Evolutionary conservation across 768 basidiomycete genomes (phyloP).

Genomic region (Suillus spraguei): DNA sequence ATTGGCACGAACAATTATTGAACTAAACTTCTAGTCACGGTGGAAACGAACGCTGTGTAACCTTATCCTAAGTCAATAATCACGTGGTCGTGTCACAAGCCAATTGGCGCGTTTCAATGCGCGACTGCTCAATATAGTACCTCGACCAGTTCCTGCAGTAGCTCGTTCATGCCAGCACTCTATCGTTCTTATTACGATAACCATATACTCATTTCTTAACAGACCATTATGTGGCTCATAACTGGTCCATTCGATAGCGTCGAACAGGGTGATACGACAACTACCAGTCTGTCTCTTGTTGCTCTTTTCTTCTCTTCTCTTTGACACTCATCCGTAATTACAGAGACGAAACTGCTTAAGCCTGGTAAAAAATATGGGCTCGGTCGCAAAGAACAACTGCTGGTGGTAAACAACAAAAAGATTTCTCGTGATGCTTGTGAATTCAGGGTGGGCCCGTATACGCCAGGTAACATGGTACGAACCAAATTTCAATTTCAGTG

Average conservation of each 20-base stretch:
- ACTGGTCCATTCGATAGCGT: conserved; percentile 57
- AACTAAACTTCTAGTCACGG: not conserved
- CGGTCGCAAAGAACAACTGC: conserved; percentile 56
- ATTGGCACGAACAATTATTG: not conserved
- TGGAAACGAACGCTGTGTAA: not conserved
- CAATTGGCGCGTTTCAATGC: not conserved
- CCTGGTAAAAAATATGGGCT: conserved; percentile 54
- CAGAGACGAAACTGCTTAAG: conserved; percentile 61
- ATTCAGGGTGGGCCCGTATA: conserved; percentile 56
- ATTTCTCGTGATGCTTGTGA: conserved; percentile 64
- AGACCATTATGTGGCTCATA: conserved; percentile 51
- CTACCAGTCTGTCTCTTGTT: conserved; percentile 40
- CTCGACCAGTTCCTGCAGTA: not conserved
- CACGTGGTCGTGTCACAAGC: conserved; percentile 4
- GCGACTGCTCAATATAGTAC: conserved; percentile 1
- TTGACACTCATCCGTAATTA: conserved; percentile 1
- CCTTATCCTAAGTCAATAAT: not conserved
- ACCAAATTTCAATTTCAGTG: conserved; percentile 27
- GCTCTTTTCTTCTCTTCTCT: not conserved
- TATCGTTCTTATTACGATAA: not conserved
- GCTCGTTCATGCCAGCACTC: not conserved
- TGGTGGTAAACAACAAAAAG: conserved; percentile 61
- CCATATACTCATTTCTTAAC: not conserved
- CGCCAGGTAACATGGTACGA: conserved; percentile 54
- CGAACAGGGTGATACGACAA: conserved; percentile 33